A percentile compares a stretch with the other conserved stretches of the same genome.
These are phyloP conservation scores for Gossypium schwendimanii DNA, from an alignment of 441 rosid species.

Conservation along the genomic window DNA sequence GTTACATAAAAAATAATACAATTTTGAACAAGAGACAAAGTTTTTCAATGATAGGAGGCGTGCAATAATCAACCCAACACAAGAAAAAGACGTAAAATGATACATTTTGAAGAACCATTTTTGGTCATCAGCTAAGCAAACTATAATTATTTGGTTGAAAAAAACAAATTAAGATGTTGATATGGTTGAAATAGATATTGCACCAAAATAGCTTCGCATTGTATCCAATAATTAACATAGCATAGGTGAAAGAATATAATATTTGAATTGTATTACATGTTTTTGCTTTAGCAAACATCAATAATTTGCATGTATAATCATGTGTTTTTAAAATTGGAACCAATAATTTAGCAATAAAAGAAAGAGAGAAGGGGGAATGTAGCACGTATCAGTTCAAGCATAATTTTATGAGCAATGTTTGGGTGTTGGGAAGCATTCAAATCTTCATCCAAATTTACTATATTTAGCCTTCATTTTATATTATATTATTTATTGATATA, in stretches of 20 bases:
- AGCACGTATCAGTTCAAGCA: background rate
- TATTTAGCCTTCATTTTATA: background rate
- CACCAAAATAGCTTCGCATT: background rate
- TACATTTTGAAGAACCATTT: background rate
- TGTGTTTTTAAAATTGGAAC: background rate
- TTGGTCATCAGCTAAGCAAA: background rate
- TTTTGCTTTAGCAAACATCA: background rate
- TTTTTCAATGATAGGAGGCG: background rate
- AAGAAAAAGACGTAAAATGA: background rate
- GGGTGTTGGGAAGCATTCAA: background rate
- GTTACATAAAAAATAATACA: background rate
- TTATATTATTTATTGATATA: too few species aligned
- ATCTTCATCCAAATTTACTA: background rate
- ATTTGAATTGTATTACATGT: background rate
- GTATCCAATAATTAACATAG: background rate
- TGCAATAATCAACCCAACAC: background rate
- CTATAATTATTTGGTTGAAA: background rate
- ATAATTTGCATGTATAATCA: background rate
- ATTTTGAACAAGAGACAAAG: background rate
- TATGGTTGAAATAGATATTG: background rate
- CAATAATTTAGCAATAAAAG: background rate
- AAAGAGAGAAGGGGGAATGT: background rate
- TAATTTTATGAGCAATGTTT: background rate
- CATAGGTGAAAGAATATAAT: background rate
- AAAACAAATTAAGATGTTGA: background rate